Conservation (phyloP, 192 early-diverging fungal species). For the Ramicandelaber brevisporus region DNA sequence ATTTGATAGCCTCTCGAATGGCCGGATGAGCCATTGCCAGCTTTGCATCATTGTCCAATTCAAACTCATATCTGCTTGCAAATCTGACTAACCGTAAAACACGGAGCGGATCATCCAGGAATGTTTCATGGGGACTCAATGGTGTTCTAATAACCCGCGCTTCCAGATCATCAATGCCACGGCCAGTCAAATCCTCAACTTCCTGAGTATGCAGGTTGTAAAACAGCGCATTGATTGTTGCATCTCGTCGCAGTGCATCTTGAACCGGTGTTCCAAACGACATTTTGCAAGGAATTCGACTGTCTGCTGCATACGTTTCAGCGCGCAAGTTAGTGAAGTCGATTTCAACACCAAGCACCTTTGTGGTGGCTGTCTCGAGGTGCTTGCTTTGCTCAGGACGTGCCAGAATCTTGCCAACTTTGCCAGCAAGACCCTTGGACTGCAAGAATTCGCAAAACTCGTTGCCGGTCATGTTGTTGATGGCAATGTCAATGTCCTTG, state of each 20-base stretch:
- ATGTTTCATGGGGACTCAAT: slow-evolving; percentile 65
- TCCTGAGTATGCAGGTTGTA: slow-evolving; percentile 69
- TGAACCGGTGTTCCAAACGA: slow-evolving; percentile 69
- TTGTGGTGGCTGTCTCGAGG: slow-evolving; percentile 84
- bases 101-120: slow-evolving; percentile 83
- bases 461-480: slow-evolving; percentile 80
- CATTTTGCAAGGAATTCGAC: slow-evolving; percentile 47
- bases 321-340: slow-evolving; percentile 94
- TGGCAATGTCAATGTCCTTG: slow-evolving; percentile 84
- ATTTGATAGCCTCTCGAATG: slow-evolving; percentile 32
- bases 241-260: slow-evolving; percentile 86
- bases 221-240: slow-evolving; percentile 92
- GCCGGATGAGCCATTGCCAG: slow-evolving; percentile 21
- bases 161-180: slow-evolving; percentile 48
- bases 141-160: slow-evolving; percentile 65
- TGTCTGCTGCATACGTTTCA: slow-evolving; percentile 63
- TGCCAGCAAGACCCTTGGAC: slow-evolving; percentile 1
- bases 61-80: slow-evolving; percentile 68
- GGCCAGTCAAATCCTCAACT: slow-evolving; percentile 70
- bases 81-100: slow-evolving; percentile 86
- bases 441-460: slow-evolving; percentile 57
- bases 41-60: slow-evolving; percentile 37
- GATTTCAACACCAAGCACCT: slow-evolving; percentile 42
- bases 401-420: slow-evolving; percentile 59
- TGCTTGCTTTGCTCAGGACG: slow-evolving; percentile 96